Evolutionary conservation across 2,329 filamentous ascomycete species (phyloP).

Genomic region (Xylariaceae sp.): DNA sequence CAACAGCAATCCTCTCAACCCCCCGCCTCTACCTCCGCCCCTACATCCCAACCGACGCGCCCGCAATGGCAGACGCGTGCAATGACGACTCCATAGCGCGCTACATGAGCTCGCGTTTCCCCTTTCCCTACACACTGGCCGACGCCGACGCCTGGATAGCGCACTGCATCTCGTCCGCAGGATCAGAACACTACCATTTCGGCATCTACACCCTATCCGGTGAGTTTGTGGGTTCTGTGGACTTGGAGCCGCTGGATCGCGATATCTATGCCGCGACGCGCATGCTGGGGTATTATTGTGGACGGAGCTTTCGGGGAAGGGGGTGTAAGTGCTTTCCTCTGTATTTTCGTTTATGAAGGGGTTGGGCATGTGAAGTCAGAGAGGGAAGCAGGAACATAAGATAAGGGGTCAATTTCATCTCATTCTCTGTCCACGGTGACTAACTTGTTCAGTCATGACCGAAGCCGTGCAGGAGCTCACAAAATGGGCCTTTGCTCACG

Average conservation of each 20-base stretch:
- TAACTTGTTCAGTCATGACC: conserved; percentile 13
- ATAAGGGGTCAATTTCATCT: not conserved
- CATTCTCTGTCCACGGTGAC: not conserved
- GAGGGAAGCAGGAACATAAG: not conserved
- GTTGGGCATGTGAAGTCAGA: not conserved
- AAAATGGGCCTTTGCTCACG: conserved; percentile 41
- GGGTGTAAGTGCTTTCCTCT: conserved; percentile 36
- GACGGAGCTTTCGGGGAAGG: conserved; percentile 40
- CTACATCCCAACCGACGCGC: conserved; percentile 36
- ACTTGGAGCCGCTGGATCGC: conserved; percentile 32
- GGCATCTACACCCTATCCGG: conserved; percentile 17
- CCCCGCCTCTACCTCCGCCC: conserved; percentile 38
- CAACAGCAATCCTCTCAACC: conserved; percentile 29
- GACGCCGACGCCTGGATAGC: conserved; percentile 30
- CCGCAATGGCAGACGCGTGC: conserved; percentile 31
- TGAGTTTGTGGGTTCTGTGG: conserved; percentile 38
- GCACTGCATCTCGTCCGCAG: conserved; percentile 6
- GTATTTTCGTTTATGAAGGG: not conserved
- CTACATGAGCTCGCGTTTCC: conserved; percentile 41
- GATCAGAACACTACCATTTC: conserved; percentile 1
- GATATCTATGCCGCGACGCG: conserved; percentile 40
- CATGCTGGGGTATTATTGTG: conserved; percentile 48
- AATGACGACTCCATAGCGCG: conserved; percentile 36
- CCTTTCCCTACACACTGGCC: conserved; percentile 41
- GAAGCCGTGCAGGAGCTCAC: conserved; percentile 35